These are phyloP conservation scores for Diutina pseudorugosa DNA, from an alignment of 1,139 yeast genomes.

Conservation along the genomic window DNA sequence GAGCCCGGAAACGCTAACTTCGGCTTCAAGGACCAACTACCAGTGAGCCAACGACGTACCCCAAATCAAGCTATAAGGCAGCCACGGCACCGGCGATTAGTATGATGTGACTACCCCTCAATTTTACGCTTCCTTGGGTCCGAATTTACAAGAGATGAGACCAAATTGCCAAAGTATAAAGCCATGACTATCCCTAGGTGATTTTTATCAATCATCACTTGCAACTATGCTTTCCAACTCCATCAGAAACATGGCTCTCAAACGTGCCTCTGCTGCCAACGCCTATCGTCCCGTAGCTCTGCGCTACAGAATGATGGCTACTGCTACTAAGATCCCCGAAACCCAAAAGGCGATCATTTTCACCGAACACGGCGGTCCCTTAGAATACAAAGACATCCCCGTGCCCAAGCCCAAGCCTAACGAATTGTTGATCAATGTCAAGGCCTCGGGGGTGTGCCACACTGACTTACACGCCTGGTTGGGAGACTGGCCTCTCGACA, in stretches of 20 bases:
- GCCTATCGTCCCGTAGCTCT: not conserved
- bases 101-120: not conserved
- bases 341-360: constrained; percentile 10
- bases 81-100: not conserved
- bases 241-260: not conserved
- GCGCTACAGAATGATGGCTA: not conserved
- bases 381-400: constrained; percentile 10
- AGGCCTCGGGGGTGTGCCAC: constrained; percentile 11
- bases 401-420: constrained; percentile 10
- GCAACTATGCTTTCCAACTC: not conserved
- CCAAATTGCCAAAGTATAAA: not conserved
- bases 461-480: constrained; percentile 11
- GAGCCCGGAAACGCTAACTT: no score
- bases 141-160: not conserved
- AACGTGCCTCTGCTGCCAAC: not conserved
- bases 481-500: constrained; percentile 11
- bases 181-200: not conserved
- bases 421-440: constrained; percentile 10
- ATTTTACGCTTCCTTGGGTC: not conserved
- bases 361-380: constrained; percentile 10
- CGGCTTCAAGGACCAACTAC: no score
- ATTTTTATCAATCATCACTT: not conserved
- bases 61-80: not conserved
- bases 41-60: not conserved
- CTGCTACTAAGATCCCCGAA: constrained; percentile 6